Conservation (phyloP, 305 asterid species). For the Fraxinus baroniana region DNA sequence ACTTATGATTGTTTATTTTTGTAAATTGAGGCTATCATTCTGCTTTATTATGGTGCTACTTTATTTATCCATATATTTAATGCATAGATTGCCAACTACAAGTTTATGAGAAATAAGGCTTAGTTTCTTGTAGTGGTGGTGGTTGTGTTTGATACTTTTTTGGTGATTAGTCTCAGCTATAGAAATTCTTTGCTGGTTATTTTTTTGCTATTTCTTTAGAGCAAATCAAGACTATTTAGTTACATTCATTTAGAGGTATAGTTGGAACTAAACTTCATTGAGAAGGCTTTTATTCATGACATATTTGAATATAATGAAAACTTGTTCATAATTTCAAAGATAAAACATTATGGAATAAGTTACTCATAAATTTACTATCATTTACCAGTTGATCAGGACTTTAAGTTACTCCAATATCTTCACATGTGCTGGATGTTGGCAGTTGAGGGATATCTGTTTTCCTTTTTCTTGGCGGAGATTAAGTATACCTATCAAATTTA, state of each 20-base stretch:
- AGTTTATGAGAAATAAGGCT: not conserved
- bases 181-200: not conserved
- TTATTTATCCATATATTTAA: not conserved
- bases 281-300: not conserved
- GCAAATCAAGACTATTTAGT: not conserved
- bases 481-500: constrained; percentile 17
- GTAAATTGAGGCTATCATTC: not conserved
- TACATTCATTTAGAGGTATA: not conserved
- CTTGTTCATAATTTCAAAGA: not conserved
- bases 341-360: not conserved
- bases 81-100: not conserved
- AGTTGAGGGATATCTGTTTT: constrained; percentile 25
- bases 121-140: not conserved
- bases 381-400: not conserved
- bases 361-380: not conserved
- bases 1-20: not conserved
- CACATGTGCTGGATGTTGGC: constrained; percentile 33
- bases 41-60: not conserved
- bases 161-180: not conserved
- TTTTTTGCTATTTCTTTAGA: not conserved
- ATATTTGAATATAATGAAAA: not conserved
- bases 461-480: constrained; percentile 24
- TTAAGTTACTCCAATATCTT: not conserved
- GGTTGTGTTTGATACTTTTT: not conserved
- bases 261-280: not conserved